Evolutionary conservation across 2,329 filamentous ascomycete genomes (phyloP).

Genomic region (Capronia coronata): DNA sequence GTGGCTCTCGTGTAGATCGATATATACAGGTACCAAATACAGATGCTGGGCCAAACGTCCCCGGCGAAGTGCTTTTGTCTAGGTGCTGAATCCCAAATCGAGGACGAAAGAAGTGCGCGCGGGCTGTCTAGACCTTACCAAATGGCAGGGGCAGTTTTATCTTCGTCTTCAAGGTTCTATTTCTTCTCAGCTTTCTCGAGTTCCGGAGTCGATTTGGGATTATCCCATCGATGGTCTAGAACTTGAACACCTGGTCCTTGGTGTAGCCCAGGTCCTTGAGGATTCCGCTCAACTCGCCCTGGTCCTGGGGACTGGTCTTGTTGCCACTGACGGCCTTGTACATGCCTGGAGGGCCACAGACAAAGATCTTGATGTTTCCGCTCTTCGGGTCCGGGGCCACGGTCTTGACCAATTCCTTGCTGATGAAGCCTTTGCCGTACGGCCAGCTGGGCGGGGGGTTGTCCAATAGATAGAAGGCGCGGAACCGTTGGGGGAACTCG

Average conservation of each 20-base stretch:
- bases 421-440: conserved; percentile 72
- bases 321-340: conserved; percentile 86
- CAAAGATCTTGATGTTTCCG: conserved; percentile 91
- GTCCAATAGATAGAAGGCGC: conserved; percentile 88
- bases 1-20: not conserved
- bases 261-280: conserved; percentile 77
- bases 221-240: conserved; percentile 46
- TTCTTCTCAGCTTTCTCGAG: no score
- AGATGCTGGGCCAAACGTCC: not conserved
- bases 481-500: conserved; percentile 89
- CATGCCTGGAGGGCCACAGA: conserved; percentile 85
- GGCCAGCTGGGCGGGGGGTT: conserved; percentile 72
- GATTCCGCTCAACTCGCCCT: conserved; percentile 78
- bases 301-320: conserved; percentile 89
- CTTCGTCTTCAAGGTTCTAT: no score
- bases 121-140: no score
- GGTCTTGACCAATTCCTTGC: conserved; percentile 88
- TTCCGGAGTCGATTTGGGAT: no score
- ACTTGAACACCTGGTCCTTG: conserved; percentile 95
- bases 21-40: not conserved
- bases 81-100: not conserved
- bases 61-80: not conserved
- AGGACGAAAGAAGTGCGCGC: no score
- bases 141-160: no score
- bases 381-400: conserved; percentile 87